Percentiles rank a stretch among this genome's conserved stretches.
phyloP scores from a whole-genome alignment of 805 yeast species.

The Candida insectalens region DNA sequence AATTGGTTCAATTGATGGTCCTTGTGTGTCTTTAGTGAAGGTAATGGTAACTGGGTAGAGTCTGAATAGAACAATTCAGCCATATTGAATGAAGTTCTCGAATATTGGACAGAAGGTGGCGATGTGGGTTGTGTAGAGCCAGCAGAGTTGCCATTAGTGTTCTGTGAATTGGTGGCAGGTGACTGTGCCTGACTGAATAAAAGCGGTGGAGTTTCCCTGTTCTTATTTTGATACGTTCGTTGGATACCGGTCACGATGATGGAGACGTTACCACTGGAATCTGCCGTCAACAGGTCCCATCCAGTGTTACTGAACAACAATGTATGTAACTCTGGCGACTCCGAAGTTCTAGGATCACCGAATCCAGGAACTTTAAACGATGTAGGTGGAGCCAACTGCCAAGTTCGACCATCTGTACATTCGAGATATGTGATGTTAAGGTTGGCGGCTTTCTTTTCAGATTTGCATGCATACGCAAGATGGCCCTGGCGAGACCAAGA shows the following conservation, averaged over 20 bases:
- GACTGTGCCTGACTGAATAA: constrained; percentile 29
- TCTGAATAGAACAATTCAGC: constrained; percentile 42
- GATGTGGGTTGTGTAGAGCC: constrained; percentile 12
- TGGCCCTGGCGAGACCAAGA: constrained; percentile 85
- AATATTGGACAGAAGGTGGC: constrained; percentile 32
- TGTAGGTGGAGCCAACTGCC: constrained; percentile 65
- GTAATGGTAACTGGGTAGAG: constrained; percentile 11
- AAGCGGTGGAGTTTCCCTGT: constrained; percentile 8
- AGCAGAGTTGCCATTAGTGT: constrained; percentile 1
- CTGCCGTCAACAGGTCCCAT: constrained; percentile 74
- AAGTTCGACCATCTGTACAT: constrained; percentile 61
- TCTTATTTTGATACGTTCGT: constrained; percentile 15
- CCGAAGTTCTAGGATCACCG: constrained; percentile 3
- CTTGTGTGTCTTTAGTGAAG: constrained; percentile 12
- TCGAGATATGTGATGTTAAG: constrained; percentile 59
- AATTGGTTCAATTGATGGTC: constrained; percentile 17
- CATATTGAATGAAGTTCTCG: constrained; percentile 27
- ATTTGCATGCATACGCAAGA: constrained; percentile 53
- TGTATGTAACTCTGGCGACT: constrained; percentile 18
- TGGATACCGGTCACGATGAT: constrained; percentile 42
- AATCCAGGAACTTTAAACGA: constrained; percentile 17
- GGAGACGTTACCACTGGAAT: constrained; percentile 57
- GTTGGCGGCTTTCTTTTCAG: constrained; percentile 21
- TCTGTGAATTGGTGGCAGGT: constrained; percentile 7
- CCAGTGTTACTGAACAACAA: constrained; percentile 74